phyloP scores from a whole-genome alignment of 192 early-diverging fungal species.

The Backusella morwellensis region DNA sequence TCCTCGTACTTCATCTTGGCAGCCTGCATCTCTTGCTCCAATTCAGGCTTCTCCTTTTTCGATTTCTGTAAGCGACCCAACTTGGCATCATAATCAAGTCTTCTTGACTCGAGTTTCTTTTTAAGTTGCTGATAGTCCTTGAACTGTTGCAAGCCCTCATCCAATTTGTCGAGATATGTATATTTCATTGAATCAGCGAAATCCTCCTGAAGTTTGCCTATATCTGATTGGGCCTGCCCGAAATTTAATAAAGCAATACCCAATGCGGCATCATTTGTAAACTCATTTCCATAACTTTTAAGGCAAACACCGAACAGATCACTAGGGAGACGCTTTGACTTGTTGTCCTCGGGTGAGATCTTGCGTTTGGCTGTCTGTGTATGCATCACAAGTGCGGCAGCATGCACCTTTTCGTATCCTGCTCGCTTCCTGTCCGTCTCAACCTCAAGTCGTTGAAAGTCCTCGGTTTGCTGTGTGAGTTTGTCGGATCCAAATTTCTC shows the following conservation, averaged over 20 bases:
- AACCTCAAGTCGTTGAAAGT: conserved; percentile 76
- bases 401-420: conserved; percentile 63
- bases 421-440: conserved; percentile 70
- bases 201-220: conserved; percentile 47
- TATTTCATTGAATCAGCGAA: conserved; percentile 39
- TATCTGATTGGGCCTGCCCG: conserved; percentile 47
- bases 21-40: conserved; percentile 88
- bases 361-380: conserved; percentile 62
- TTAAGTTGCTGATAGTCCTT: conserved; percentile 61
- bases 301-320: conserved; percentile 66
- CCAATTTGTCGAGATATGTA: conserved; percentile 39
- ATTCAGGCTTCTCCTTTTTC: conserved; percentile 86
- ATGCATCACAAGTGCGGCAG: conserved; percentile 48
- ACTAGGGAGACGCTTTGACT: conserved; percentile 59
- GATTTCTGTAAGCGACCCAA: conserved; percentile 82
- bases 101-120: conserved; percentile 84
- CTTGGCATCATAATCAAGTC: conserved; percentile 94
- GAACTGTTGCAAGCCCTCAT: conserved; percentile 47
- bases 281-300: conserved; percentile 55
- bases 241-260: conserved; percentile 49
- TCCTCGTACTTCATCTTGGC: conserved; percentile 96
- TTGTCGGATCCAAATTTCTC: conserved; percentile 74
- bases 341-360: conserved; percentile 59
- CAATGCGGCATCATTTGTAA: conserved; percentile 37
- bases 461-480: conserved; percentile 74